phyloP scores from a whole-genome alignment of 345 rosid species.

The Cardamine chenopodiifolia region DNA sequence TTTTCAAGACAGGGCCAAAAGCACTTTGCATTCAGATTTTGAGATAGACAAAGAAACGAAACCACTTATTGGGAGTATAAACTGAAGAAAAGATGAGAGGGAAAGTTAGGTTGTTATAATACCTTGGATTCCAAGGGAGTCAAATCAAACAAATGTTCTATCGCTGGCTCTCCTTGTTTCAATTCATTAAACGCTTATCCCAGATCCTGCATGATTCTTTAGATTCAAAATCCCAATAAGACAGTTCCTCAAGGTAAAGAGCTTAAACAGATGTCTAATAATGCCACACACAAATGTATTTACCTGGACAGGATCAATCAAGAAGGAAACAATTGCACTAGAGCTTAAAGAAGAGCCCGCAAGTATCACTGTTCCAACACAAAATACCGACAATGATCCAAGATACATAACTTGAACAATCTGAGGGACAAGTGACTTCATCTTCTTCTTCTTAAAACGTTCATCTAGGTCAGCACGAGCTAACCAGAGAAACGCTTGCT shows the following conservation, averaged over 20 bases:
- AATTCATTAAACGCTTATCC: constrained; percentile 94
- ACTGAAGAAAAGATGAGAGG: constrained; percentile 2
- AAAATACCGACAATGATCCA: constrained; percentile 68
- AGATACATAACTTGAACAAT: constrained; percentile 71
- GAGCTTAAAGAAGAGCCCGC: constrained; percentile 68
- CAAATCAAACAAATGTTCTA: constrained; percentile 78
- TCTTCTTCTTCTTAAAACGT: constrained; percentile 75
- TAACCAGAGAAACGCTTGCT: constrained; percentile 64
- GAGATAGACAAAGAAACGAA: not conserved
- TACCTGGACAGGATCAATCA: constrained; percentile 95
- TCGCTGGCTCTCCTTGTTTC: constrained; percentile 95
- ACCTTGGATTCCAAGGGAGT: constrained; percentile 67
- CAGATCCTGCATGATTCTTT: constrained; percentile 61
- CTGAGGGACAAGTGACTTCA: constrained; percentile 93
- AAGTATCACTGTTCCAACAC: constrained; percentile 69
- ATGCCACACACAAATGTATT: constrained; percentile 12
- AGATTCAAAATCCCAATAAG: constrained; percentile 47
- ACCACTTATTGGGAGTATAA: not conserved
- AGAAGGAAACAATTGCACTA: constrained; percentile 71
- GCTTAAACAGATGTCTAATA: not conserved
- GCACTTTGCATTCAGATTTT: constrained; percentile 20
- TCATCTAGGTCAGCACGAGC: constrained; percentile 64
- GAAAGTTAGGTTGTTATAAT: not conserved
- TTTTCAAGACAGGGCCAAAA: constrained; percentile 26
- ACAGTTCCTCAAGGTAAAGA: constrained; percentile 37